Evolutionary conservation across 2,329 filamentous ascomycete species (phyloP).

Genomic region (Biscogniauxia mediterranea): DNA sequence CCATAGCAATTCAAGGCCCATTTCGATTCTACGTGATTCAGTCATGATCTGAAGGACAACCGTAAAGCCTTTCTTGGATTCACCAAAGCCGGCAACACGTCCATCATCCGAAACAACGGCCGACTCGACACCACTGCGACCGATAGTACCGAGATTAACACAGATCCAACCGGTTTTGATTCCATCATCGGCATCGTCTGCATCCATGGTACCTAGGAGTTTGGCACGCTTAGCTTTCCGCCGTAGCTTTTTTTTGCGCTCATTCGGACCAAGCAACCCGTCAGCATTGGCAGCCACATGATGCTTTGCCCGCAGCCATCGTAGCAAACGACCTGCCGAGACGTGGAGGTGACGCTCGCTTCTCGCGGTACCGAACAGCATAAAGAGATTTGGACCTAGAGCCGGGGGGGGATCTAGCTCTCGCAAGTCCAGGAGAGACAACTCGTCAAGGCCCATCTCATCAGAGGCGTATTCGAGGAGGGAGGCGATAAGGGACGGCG

Average conservation of each 20-base stretch:
- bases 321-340: slow-evolving; percentile 82
- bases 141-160: slow-evolving; percentile 76
- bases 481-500: slow-evolving; percentile 69
- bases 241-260: slow-evolving; percentile 82
- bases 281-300: slow-evolving; percentile 77
- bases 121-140: slow-evolving; percentile 49
- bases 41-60: slow-evolving; percentile 59
- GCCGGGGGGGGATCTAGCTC: slow-evolving; percentile 81
- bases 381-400: slow-evolving; percentile 82
- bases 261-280: slow-evolving; percentile 83
- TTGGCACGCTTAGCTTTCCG: slow-evolving; percentile 79
- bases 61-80: slow-evolving; percentile 46
- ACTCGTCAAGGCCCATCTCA: slow-evolving; percentile 81
- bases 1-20: slow-evolving; percentile 56
- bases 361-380: slow-evolving; percentile 88
- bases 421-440: slow-evolving; percentile 80
- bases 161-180: slow-evolving; percentile 95
- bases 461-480: slow-evolving; percentile 78
- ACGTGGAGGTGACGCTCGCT: slow-evolving; percentile 93
- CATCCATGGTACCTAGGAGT: slow-evolving; percentile 68
- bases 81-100: slow-evolving; percentile 75
- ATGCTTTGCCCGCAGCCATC: slow-evolving; percentile 75
- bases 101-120: slow-evolving; percentile 47
- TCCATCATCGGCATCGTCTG: slow-evolving; percentile 71
- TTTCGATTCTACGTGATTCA: slow-evolving; percentile 49